Evolutionary conservation across 768 basidiomycete species (phyloP).

Genomic region (Collybia mongolica): DNA sequence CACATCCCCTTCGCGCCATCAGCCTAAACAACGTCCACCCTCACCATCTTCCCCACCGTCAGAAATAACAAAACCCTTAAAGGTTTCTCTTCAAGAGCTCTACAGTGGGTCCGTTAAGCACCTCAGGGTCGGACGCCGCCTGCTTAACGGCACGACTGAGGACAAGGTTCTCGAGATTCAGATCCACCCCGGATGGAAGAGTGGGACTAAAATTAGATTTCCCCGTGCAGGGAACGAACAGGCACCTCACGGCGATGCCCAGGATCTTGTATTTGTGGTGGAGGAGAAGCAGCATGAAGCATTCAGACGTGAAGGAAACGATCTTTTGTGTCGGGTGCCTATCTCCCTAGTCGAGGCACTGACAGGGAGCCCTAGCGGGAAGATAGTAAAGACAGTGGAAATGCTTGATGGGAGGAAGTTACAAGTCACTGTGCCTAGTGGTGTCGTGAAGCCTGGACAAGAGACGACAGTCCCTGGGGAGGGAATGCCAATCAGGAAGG

Average conservation of each 20-base stretch:
- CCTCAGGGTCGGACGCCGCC: constrained; percentile 79
- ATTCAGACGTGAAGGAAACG: constrained; percentile 81
- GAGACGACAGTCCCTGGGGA: constrained; percentile 71
- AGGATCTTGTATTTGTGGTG: constrained; percentile 95
- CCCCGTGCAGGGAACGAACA: constrained; percentile 84
- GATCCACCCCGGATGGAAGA: constrained; percentile 91
- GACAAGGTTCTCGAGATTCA: constrained; percentile 84
- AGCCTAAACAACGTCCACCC: constrained; percentile 23
- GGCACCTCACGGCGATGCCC: constrained; percentile 53
- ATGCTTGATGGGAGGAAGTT: constrained; percentile 79
- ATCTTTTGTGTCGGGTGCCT: constrained; percentile 59
- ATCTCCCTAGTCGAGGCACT: constrained; percentile 86
- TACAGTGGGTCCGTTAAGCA: constrained; percentile 84
- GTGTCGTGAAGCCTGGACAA: constrained; percentile 75
- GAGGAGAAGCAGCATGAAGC: constrained; percentile 87
- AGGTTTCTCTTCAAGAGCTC: constrained; percentile 83
- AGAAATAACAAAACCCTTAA: constrained; percentile 81
- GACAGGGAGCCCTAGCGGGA: constrained; percentile 41
- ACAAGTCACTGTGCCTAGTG: constrained; percentile 62
- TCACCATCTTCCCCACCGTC: constrained; percentile 29
- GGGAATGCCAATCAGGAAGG: constrained; percentile 91
- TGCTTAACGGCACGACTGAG: constrained; percentile 73
- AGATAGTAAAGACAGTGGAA: constrained; percentile 55
- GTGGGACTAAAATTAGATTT: constrained; percentile 92
- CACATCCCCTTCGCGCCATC: constrained; percentile 13